Evolutionary conservation across 192 early-diverging fungal species (phyloP).

Genomic region (Backusella sp.): DNA sequence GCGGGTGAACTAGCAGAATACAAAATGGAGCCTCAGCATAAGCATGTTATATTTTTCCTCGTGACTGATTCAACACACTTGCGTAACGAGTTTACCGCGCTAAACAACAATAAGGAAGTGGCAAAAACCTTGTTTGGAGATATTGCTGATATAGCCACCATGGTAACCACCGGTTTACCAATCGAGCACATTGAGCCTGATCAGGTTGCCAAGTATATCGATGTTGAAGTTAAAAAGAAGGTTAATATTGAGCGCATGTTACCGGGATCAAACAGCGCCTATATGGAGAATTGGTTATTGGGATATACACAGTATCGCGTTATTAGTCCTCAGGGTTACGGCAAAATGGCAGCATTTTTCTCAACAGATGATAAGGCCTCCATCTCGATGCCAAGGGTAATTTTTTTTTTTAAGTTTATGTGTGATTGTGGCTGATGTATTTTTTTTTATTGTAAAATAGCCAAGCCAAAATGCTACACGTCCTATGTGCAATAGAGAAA

Average conservation of each 20-base stretch:
- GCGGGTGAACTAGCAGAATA: constrained; percentile 38
- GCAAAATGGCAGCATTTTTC: constrained; percentile 44
- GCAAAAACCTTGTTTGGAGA: constrained; percentile 11
- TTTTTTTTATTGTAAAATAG: constrained; percentile 7
- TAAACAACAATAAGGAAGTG: constrained; percentile 26
- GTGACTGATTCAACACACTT: constrained; percentile 43
- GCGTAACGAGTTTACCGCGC: constrained; percentile 33
- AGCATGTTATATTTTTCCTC: constrained; percentile 40
- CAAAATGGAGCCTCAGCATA: constrained; percentile 26
- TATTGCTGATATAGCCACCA: constrained; percentile 10
- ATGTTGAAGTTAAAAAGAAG: constrained; percentile 27
- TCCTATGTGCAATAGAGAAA: constrained; percentile 24
- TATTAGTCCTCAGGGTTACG: constrained; percentile 39
- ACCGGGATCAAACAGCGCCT: constrained; percentile 35
- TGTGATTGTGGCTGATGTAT: background rate
- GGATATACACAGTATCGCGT: constrained; percentile 44
- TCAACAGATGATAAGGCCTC: constrained; percentile 33
- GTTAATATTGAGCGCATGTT: constrained; percentile 24
- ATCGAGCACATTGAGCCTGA: constrained; percentile 41
- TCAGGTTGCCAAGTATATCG: constrained; percentile 41
- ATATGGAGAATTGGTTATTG: constrained; percentile 48
- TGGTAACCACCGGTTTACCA: constrained; percentile 38
- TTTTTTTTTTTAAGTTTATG: background rate
- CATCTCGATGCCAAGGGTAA: constrained; percentile 31
- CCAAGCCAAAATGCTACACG: background rate